Conservation (phyloP, 371 early-diverging fungal species). For the Catenaria anguillulae region DNA sequence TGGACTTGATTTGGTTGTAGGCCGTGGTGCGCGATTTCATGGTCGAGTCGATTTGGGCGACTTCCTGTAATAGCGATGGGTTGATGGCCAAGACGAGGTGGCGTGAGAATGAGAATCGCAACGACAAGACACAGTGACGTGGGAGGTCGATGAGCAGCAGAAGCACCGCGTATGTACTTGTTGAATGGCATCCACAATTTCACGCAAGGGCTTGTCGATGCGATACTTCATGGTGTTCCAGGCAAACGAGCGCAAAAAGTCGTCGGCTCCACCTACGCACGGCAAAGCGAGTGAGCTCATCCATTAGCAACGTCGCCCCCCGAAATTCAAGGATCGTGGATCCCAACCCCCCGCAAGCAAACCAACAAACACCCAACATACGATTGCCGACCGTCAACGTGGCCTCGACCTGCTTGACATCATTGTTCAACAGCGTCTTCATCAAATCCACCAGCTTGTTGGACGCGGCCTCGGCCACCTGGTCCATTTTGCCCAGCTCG, state of each 20-base stretch:
- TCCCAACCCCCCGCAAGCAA: too few relatives aligned
- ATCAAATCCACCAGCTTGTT: conserved; percentile 71
- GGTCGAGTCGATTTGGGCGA: conserved; percentile 60
- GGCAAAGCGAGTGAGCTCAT: not conserved
- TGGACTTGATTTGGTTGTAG: conserved; percentile 66
- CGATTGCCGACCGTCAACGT: conserved; percentile 71
- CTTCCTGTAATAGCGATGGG: conserved; percentile 44
- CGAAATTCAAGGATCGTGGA: too few relatives aligned
- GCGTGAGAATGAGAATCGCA: too few relatives aligned
- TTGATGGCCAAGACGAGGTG: not conserved
- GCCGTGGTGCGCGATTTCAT: conserved; percentile 72
- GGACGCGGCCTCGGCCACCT: conserved; percentile 50
- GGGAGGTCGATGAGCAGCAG: too few relatives aligned
- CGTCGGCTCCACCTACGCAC: conserved; percentile 54
- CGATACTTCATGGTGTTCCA: conserved; percentile 97
- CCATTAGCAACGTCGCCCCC: too few relatives aligned
- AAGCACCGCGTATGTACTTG: conserved; percentile 28
- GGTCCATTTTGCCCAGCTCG: conserved; percentile 74
- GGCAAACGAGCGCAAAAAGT: conserved; percentile 63
- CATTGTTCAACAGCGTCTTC: conserved; percentile 36
- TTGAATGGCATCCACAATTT: conserved; percentile 55
- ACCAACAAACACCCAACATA: conserved; percentile 21
- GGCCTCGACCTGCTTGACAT: conserved; percentile 29
- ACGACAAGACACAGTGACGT: too few relatives aligned
- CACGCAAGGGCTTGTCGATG: conserved; percentile 74